These are phyloP conservation scores for Penicillium sp. DNA, from an alignment of 2,329 filamentous ascomycete genomes.

Conservation along the genomic window DNA sequence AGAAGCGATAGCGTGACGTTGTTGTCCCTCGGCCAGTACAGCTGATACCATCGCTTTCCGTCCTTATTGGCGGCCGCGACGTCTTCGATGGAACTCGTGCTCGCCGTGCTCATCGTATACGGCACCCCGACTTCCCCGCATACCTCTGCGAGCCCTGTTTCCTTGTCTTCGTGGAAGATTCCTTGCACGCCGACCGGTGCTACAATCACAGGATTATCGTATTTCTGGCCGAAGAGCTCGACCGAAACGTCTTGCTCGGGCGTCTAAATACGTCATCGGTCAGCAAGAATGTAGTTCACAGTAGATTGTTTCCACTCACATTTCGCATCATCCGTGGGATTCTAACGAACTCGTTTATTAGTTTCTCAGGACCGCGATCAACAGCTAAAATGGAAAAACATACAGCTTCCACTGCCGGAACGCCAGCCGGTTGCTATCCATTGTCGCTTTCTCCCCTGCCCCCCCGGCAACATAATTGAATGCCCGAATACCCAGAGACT, in stretches of 20 bases:
- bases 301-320: constrained; percentile 18
- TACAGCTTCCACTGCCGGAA: constrained; percentile 54
- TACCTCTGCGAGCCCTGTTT: constrained; percentile 63
- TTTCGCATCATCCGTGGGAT: constrained; percentile 53
- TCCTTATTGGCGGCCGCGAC: constrained; percentile 59
- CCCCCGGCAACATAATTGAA: constrained; percentile 64
- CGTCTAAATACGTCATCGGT: constrained; percentile 21
- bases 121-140: constrained; percentile 62
- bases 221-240: constrained; percentile 52
- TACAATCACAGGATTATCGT: constrained; percentile 57
- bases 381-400: constrained; percentile 1
- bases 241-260: constrained; percentile 50
- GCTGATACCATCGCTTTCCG: constrained; percentile 67
- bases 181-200: constrained; percentile 69
- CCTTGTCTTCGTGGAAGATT: constrained; percentile 65
- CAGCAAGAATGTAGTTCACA: neutral
- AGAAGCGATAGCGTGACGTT: constrained; percentile 65
- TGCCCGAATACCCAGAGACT: constrained; percentile 48
- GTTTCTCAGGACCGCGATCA: neutral
- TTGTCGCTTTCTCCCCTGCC: constrained; percentile 61
- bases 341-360: constrained; percentile 34
- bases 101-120: constrained; percentile 66
- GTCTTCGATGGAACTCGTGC: constrained; percentile 64
- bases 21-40: constrained; percentile 70
- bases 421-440: constrained; percentile 59